phyloP scores from a whole-genome alignment of 1,139 yeast genomes.

The Saccharomyces hybrid region DNA sequence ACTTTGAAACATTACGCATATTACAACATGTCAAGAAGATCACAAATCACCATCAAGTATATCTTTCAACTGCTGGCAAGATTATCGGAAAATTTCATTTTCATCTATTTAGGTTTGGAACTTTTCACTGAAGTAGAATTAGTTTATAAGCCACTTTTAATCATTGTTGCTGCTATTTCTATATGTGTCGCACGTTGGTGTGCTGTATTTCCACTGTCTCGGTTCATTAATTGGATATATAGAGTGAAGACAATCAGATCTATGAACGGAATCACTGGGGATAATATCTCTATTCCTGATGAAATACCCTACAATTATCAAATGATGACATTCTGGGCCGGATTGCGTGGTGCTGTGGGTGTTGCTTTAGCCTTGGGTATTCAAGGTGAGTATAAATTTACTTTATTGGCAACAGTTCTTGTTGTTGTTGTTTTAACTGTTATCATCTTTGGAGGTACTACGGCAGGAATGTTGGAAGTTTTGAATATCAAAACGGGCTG shows the following conservation, averaged over 20 bases:
- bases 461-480: constrained; percentile 95
- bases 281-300: constrained; percentile 55
- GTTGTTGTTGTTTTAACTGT: constrained; percentile 97
- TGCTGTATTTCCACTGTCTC: constrained; percentile 91
- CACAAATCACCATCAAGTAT: constrained; percentile 93
- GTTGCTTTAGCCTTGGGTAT: constrained; percentile 97
- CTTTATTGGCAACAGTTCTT: constrained; percentile 85
- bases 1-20: constrained; percentile 96
- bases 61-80: constrained; percentile 91
- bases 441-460: constrained; percentile 94
- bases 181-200: constrained; percentile 96
- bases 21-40: constrained; percentile 93
- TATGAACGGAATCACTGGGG: constrained; percentile 28
- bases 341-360: constrained; percentile 97
- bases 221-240: constrained; percentile 72
- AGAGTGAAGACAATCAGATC: constrained; percentile 42
- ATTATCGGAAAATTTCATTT: constrained; percentile 91
- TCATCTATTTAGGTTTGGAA: constrained; percentile 89
- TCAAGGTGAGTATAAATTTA: constrained; percentile 88
- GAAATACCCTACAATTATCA: constrained; percentile 94
- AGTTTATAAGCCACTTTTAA: constrained; percentile 87
- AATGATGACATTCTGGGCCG: constrained; percentile 99
- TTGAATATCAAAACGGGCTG: constrained; percentile 90
- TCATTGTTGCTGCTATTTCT: constrained; percentile 81
- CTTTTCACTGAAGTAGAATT: constrained; percentile 92